Base-by-base conservation (phyloP, 2,329 filamentous ascomycete species). In the Hyphodiscus sp. region DNA sequence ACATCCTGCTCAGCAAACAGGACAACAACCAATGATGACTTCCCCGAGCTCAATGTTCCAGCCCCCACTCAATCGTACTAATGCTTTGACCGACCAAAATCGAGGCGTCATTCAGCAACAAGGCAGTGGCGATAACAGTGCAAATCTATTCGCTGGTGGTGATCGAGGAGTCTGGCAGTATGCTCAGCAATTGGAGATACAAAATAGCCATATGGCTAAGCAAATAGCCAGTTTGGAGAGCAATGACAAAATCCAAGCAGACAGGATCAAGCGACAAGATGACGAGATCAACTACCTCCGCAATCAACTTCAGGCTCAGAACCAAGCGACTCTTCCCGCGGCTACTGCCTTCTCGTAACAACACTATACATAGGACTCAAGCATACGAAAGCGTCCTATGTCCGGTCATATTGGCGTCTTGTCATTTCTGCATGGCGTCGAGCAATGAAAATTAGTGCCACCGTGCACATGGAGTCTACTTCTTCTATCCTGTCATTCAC, bases 151-250 rank as follows among this genome's bases (percentile, higher is more conserved):
- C 67, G 74, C 81, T 50, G 72, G 77, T 50, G 74, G 74, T 18
- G 80, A 83, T 49, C 76, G 82, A 58, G 83, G 82, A 43, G 73
- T 91, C 9, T 90, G 85, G 85, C 73, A 77, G 3, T 90, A 90
- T 63, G 80, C 91, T 33, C 83, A 89, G 53, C 78, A 76, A 18
- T 73, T 92, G 48, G 87, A 92, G 64, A 79, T 82, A 13, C 73
- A 73, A 59, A 67, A 80, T n/a, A 74, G 75, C 52, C 67, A 71
- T 13, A 63, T 79, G 20, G 71, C 69, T 41, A 75, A 78, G 33
- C 71, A 71, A 48, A 67, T 77, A 59, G 52, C 20, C 60, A 63
- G 23, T 61, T 66, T 42, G 61, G 61, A 47, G 58, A 48, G 18
- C 60, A 65, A 44, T 61, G 65, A 58, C 55, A 65, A 47, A 49